Evolutionary conservation across 2,329 filamentous ascomycete species (phyloP).

Genomic region (Madurella fahalii): DNA sequence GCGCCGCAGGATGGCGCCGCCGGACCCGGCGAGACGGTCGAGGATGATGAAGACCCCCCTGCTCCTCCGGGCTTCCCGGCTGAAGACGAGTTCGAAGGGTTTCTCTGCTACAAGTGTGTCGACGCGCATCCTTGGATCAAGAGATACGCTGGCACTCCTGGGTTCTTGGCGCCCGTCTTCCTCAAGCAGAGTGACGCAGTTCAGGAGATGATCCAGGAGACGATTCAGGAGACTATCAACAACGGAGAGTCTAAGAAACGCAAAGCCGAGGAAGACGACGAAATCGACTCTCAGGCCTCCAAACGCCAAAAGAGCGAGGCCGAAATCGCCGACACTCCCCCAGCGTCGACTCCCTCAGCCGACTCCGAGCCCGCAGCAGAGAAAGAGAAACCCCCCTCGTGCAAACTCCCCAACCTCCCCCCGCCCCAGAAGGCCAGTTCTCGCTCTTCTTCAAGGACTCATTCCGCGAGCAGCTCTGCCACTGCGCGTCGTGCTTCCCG

Average conservation of each 20-base stretch:
- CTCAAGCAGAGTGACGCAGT: conserved; percentile 29
- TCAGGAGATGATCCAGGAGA: conserved; percentile 7
- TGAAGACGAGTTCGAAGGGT: conserved; percentile 83
- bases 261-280: conserved; percentile 46
- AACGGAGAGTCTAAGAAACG: conserved; percentile 53
- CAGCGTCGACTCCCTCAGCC: background rate
- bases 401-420: conserved; percentile 61
- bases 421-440: conserved; percentile 55
- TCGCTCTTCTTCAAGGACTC: conserved; percentile 77
- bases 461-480: conserved; percentile 81
- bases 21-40: conserved; percentile 21
- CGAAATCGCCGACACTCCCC: conserved; percentile 15
- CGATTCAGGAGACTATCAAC: background rate
- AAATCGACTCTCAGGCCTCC: conserved; percentile 31
- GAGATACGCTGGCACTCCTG: conserved; percentile 71
- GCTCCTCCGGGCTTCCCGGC: conserved; percentile 80
- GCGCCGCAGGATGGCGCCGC: conserved; percentile 23
- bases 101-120: conserved; percentile 93
- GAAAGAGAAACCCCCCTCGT: conserved; percentile 30
- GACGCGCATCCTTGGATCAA: conserved; percentile 89
- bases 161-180: conserved; percentile 74
- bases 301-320: conserved; percentile 53
- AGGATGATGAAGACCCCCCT: conserved; percentile 56
- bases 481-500: conserved; percentile 75
- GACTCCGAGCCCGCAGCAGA: background rate